Evolutionary conservation across 202 grass and related monocot genomes (phyloP).

Genomic region (Eragrostis tef): DNA sequence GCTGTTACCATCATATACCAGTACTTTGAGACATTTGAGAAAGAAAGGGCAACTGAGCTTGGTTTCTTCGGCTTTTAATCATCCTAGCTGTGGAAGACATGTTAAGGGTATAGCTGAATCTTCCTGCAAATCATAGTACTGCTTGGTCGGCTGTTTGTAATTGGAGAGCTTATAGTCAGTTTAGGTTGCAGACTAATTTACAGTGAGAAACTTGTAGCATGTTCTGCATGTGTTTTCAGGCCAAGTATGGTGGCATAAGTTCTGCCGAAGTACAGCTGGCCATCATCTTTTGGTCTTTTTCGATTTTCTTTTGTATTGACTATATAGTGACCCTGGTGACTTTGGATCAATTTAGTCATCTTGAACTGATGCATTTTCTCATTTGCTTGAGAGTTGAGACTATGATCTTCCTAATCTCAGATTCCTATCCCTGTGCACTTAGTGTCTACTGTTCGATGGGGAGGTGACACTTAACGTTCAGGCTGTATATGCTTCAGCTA

Average conservation of each 20-base stretch:
- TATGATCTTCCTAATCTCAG: background rate
- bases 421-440: background rate
- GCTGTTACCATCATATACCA: slow-evolving; percentile 53
- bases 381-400: slow-evolving; percentile 14
- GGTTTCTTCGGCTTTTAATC: slow-evolving; percentile 45
- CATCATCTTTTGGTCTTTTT: slow-evolving; percentile 41
- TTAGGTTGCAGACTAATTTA: slow-evolving; percentile 54
- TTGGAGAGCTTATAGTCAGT: slow-evolving; percentile 57
- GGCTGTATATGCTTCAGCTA: background rate
- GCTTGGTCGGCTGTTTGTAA: slow-evolving; percentile 47
- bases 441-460: background rate
- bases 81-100: background rate
- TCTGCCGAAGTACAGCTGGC: slow-evolving; percentile 25
- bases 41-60: slow-evolving; percentile 35
- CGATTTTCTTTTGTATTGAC: slow-evolving; percentile 39
- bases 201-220: slow-evolving; percentile 45
- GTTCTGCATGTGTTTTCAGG: slow-evolving; percentile 38
- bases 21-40: slow-evolving; percentile 46
- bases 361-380: slow-evolving; percentile 36
- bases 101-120: slow-evolving; percentile 31
- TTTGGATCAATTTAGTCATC: slow-evolving; percentile 48
- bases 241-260: slow-evolving; percentile 35
- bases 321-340: slow-evolving; percentile 43
- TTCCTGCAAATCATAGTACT: slow-evolving; percentile 26
- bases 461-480: background rate